phyloP scores from a whole-genome alignment of 2,329 filamentous ascomycete species.

The Cucurbitaria berberidis region DNA sequence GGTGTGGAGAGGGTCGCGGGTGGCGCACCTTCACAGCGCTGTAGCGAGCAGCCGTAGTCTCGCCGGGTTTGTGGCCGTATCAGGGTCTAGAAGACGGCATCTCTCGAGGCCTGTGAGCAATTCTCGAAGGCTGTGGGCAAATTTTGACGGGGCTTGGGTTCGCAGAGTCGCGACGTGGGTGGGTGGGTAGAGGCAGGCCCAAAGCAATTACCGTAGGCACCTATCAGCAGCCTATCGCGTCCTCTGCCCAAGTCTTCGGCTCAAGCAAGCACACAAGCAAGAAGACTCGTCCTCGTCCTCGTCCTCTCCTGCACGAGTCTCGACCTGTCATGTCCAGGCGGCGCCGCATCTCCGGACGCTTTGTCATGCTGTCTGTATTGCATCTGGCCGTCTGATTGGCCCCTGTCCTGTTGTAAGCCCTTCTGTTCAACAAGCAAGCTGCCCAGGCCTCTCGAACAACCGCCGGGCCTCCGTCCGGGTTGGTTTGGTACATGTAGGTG shows the following conservation, averaged over 20 bases:
- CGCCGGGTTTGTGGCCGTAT: conserved; percentile 4
- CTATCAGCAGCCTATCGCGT: conserved; percentile 22
- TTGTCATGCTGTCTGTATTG: conserved; percentile 9
- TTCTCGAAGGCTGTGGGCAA: too few species aligned
- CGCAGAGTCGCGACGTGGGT: conserved; percentile 6
- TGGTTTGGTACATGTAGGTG: not conserved
- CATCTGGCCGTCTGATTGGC: conserved; percentile 21
- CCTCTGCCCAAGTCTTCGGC: conserved; percentile 5
- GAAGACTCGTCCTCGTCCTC: too few species aligned
- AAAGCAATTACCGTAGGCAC: conserved; percentile 10
- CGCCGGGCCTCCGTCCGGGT: not conserved
- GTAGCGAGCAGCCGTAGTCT: not conserved
- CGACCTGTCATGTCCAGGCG: conserved; percentile 11
- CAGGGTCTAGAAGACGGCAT: not conserved
- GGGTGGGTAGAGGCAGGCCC: too few species aligned
- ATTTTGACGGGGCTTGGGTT: too few species aligned
- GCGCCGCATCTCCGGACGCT: conserved; percentile 13
- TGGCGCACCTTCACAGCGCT: conserved; percentile 16
- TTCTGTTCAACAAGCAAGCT: conserved; percentile 9
- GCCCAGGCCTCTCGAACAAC: not conserved
- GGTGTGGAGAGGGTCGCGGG: conserved; percentile 27
- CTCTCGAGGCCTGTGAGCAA: too few species aligned
- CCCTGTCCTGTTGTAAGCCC: conserved; percentile 4
- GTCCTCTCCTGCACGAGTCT: conserved; percentile 3
- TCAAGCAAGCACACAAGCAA: too few species aligned